Conservation (phyloP, 148 eudicot species). For the Amaranthus cruentus region DNA sequence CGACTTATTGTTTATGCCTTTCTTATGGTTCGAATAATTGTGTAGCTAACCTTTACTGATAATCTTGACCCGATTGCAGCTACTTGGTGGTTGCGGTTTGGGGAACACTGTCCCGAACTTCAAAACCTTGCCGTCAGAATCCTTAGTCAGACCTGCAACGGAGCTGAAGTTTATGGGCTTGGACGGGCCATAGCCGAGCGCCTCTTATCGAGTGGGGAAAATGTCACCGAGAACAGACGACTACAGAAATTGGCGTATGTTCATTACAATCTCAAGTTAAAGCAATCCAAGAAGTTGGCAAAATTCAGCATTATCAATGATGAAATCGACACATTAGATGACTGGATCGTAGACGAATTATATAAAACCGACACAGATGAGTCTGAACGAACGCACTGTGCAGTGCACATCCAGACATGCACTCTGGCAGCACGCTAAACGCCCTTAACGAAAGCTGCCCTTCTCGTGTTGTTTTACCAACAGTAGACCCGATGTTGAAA, state of each 20-base stretch:
- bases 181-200: conserved; percentile 53
- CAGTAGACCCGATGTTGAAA: conserved; percentile 3
- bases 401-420: too few species aligned
- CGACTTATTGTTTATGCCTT: not conserved
- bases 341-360: conserved; percentile 37
- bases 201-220: conserved; percentile 30
- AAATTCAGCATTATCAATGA: conserved; percentile 20
- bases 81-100: conserved; percentile 54
- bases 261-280: conserved; percentile 48
- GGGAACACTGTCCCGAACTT: conserved; percentile 55
- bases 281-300: conserved; percentile 27
- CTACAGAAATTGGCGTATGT: conserved; percentile 34
- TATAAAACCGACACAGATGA: not conserved
- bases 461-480: conserved; percentile 5
- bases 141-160: conserved; percentile 63
- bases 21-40: not conserved
- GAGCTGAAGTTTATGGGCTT: conserved; percentile 48
- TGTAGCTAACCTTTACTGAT: not conserved
- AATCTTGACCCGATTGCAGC: conserved; percentile 32
- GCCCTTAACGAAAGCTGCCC: not conserved
- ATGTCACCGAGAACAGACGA: conserved; percentile 29
- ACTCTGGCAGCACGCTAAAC: conserved; percentile 4
- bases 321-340: conserved; percentile 38
- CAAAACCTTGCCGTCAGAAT: conserved; percentile 50
- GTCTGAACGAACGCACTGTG: not conserved